Base-by-base conservation (phyloP, 75 land plant genomes). In the Picea sitchensis region DNA sequence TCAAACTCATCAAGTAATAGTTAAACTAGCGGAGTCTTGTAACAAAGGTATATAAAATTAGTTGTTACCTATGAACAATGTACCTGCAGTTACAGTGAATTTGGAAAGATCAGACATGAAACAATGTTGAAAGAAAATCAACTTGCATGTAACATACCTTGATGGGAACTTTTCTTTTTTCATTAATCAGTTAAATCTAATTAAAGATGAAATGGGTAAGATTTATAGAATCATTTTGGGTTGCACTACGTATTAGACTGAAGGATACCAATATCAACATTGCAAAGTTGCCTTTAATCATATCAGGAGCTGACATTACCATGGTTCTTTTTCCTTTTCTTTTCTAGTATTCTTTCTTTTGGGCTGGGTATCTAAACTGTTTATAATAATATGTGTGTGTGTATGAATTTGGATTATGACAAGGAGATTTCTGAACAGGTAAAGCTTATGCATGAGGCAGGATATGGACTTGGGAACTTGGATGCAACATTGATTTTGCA, bases 401-500 rank as follows among this genome's bases (percentile, higher is more conserved):
- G 54, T 47, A 47, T 6, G 7, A 7, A 47, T 47, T 9, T 71
- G 21, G 69, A 44, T 71, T 71, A n/a, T 71, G 21, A 44, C 44
- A 36, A 41, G 18, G 54, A 20, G 8, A 71, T 41, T 62, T 79
- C 56, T 76, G 59, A 15, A 51, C 85, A 96, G 99, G 99, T 96
- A 65, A 87, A 86, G 82, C 94, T 92, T 44, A 96, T 96, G 99
- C 91, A 94, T 74, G 98, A 92, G 76, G 94, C 97, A 57, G 99
- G 97, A 11, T 96, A 94, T 82, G 93, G 87, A 61, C 81, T 96
- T 9, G 98, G 99, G 67, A 96, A 94, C 78, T 80, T 96, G 72
- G 99, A 96, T 83, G 99, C 99, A 15, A 96, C 99, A 15, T 75
- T 94, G 84, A 96, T 96, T 79, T 86, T 96, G 76, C 99, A 96